These are phyloP conservation scores for Epicoccum nigrum DNA, from an alignment of 2,329 filamentous ascomycete species.

Conservation along the genomic window DNA sequence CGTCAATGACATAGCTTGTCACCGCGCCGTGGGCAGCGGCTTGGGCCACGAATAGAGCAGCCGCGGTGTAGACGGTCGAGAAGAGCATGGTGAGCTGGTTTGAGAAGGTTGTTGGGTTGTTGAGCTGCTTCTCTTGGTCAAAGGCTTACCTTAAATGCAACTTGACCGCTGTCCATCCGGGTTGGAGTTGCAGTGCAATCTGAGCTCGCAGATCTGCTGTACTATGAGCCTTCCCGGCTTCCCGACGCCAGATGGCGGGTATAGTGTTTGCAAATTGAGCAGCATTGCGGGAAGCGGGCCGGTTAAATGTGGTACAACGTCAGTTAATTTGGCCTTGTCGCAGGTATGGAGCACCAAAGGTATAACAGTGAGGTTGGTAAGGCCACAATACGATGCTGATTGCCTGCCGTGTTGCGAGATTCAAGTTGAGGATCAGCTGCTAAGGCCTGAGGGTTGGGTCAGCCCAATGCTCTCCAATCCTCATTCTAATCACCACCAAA, in stretches of 20 bases:
- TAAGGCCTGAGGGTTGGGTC: background rate
- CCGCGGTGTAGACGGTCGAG: slow-evolving; percentile 43
- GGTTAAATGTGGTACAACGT: slow-evolving; percentile 10
- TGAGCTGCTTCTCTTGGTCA: background rate
- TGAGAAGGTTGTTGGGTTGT: slow-evolving; percentile 7
- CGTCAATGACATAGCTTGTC: slow-evolving; percentile 45
- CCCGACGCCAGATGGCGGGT: slow-evolving; percentile 4
- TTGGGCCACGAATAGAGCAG: slow-evolving; percentile 37
- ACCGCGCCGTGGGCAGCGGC: slow-evolving; percentile 46
- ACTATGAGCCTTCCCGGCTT: slow-evolving; percentile 9
- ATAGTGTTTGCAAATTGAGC: slow-evolving; percentile 12
- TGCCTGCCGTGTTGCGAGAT: background rate
- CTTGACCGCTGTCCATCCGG: background rate
- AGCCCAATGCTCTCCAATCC: background rate
- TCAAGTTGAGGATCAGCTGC: background rate
- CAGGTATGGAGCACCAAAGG: background rate
- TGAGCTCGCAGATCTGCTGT: background rate
- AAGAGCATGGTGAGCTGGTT: slow-evolving; percentile 45
- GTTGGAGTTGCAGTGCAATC: background rate
- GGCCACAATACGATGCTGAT: background rate
- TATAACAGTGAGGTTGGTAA: background rate
- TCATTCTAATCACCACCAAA: too few relatives aligned
- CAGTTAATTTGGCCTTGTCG: slow-evolving; percentile 11
- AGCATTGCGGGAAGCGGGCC: background rate
- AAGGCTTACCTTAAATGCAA: slow-evolving; percentile 6